These are phyloP conservation scores for Clarireedia hainanense DNA, from an alignment of 2,329 filamentous ascomycete genomes.

Conservation along the genomic window DNA sequence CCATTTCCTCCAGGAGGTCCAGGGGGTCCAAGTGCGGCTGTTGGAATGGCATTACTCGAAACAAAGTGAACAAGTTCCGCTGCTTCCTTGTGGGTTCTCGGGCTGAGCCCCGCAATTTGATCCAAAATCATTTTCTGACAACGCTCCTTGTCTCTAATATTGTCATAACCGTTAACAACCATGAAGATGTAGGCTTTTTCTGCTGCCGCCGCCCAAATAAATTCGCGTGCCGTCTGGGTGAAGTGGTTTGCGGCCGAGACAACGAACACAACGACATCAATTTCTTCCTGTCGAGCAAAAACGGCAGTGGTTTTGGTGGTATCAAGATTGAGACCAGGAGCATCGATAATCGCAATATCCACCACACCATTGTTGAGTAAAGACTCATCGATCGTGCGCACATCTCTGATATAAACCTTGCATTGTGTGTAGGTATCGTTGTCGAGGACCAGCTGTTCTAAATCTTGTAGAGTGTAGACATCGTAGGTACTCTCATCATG, in stretches of 20 bases:
- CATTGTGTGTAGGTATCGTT: slow-evolving; percentile 86
- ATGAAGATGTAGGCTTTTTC: slow-evolving; percentile 99
- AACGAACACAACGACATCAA: slow-evolving; percentile 97
- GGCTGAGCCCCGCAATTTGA: slow-evolving; percentile 81
- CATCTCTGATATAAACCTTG: slow-evolving; percentile 94
- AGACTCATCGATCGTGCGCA: slow-evolving; percentile 82
- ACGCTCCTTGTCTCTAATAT: slow-evolving; percentile 82
- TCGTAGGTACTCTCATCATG: slow-evolving; percentile 93
- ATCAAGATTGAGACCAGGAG: slow-evolving; percentile 89
- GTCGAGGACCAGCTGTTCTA: slow-evolving; percentile 86
- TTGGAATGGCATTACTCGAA: slow-evolving; percentile 89
- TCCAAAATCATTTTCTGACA: slow-evolving; percentile 92
- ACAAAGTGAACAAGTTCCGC: slow-evolving; percentile 94
- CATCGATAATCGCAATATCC: slow-evolving; percentile 95
- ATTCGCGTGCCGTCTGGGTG: slow-evolving; percentile 94
- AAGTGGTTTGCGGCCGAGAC: slow-evolving; percentile 98
- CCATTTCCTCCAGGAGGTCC: slow-evolving; percentile 44
- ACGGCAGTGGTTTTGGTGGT: slow-evolving; percentile 96
- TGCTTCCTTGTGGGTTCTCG: slow-evolving; percentile 85
- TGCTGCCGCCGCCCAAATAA: slow-evolving; percentile 88
- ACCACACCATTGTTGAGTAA: slow-evolving; percentile 95
- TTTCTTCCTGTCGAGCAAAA: slow-evolving; percentile 95
- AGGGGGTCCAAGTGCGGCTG: slow-evolving; percentile 40
- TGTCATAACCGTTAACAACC: slow-evolving; percentile 95
- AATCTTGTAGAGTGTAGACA: slow-evolving; percentile 66